Evolutionary conservation across 495 filamentous ascomycete species (phyloP).

Genomic region (Hyphodiscus hymeniophilus): DNA sequence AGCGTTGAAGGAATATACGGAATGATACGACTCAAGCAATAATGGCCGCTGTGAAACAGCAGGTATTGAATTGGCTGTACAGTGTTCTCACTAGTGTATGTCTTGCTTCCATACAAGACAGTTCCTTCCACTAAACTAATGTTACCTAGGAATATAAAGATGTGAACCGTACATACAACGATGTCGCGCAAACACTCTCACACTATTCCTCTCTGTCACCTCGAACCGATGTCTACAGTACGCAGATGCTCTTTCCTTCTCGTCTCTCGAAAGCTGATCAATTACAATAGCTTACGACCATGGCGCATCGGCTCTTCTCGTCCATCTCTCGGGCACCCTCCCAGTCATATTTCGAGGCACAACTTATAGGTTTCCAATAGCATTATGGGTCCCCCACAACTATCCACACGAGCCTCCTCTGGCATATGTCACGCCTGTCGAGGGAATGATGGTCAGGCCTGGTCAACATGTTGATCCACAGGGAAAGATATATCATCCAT

Average conservation of each 20-base stretch:
- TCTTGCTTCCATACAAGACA: background rate
- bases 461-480: slow-evolving; percentile 95
- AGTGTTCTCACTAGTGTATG: slow-evolving; percentile 75
- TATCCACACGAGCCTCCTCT: slow-evolving; percentile 84
- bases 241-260: background rate
- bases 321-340: slow-evolving; percentile 79
- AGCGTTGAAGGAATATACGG: background rate
- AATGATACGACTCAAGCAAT: slow-evolving; percentile 10
- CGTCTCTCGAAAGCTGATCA: slow-evolving; percentile 2
- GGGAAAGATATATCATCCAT: slow-evolving; percentile 91
- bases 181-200: slow-evolving; percentile 74
- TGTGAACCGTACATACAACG: slow-evolving; percentile 84
- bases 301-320: slow-evolving; percentile 77
- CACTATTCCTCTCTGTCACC: slow-evolving; percentile 78
- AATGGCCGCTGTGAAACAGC: slow-evolving; percentile 77
- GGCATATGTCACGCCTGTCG: slow-evolving; percentile 78
- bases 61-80: slow-evolving; percentile 91
- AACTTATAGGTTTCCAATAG: slow-evolving; percentile 84
- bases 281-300: slow-evolving; percentile 67
- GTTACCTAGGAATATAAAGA: slow-evolving; percentile 76
- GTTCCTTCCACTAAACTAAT: slow-evolving; percentile 4
- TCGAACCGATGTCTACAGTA: slow-evolving; percentile 96
- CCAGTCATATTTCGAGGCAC: slow-evolving; percentile 83
- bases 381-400: slow-evolving; percentile 90
- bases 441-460: slow-evolving; percentile 80